Base-by-base conservation (phyloP, 2,329 filamentous ascomycete species). In the Neoarthrinium moseri region DNA sequence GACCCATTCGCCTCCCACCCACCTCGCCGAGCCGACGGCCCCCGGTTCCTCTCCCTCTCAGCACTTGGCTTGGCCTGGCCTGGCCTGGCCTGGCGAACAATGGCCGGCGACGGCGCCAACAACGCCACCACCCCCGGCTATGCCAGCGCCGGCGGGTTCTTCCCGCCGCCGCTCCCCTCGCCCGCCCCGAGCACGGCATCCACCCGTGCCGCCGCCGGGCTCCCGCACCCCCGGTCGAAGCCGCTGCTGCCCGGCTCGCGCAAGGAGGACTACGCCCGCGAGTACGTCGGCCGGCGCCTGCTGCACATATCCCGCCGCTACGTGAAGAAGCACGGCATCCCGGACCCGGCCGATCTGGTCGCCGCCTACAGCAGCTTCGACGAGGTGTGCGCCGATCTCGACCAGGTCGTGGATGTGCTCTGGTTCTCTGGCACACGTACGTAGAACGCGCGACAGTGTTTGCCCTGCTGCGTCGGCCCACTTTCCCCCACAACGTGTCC, bases 361-460 rank as follows among this genome's bases (percentile, higher is more conserved):
- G 61, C 70, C 2, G 79, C 78, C 18, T 83, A 81, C 59, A 65
- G 72, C 44, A 80, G 68, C 42, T 87, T 92, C 62, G 74, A 71
- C 40, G 85, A 91, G 58, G 78, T 90, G 4, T 89, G 82, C 44
- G 79, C 72, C 46, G 90, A 96, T 58, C 66, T 95, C 1, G 87
- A 91, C 46, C 75, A 76, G 5, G 63, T 96, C 11, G 69, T 95
- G 13, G 86, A 95, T 63, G 78, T 95, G 6, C 68, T 96, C 5
- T 97, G 92, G 92, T 78, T 89, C 18, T 89, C 85, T 23, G 89
- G 87, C 8, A 96, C 91, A 18, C 90, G 90, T 91, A 74, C 63
- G 88, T 75, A 8, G n/a, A n/a, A n/a, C n/a, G n/a, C n/a, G n/a
- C n/a, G n/a, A n/a, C n/a, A n/a, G n/a, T n/a, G n/a, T n/a, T n/a